Evolutionary conservation across 108 stramenopile genomes (phyloP).

Genomic region (Pseudonitzschia multiseries): DNA sequence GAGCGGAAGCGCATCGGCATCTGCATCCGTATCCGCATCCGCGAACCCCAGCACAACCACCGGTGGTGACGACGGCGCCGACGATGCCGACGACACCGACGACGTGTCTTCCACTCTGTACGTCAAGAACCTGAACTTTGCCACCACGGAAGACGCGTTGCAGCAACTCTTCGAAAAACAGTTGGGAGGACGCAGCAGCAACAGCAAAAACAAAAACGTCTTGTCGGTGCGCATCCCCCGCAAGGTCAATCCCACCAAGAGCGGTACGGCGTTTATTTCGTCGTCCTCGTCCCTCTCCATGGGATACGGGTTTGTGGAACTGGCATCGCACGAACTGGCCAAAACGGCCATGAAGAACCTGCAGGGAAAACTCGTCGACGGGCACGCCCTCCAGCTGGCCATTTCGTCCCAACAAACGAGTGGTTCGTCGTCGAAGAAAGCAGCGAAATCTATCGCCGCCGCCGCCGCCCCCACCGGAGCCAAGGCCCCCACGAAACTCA

Average conservation of each 20-base stretch:
- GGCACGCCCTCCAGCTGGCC: conserved; percentile 87
- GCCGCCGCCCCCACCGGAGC: conserved; percentile 14
- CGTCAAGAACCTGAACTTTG: conserved; percentile 96
- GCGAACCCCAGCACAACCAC: background rate
- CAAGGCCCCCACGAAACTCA: conserved; percentile 80
- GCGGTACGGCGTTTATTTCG: too few relatives aligned
- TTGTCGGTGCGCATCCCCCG: conserved; percentile 88
- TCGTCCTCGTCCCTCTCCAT: conserved; percentile 58
- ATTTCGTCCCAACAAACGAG: conserved; percentile 74
- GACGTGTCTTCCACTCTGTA: conserved; percentile 67
- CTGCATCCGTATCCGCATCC: too few relatives aligned
- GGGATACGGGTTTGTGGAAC: conserved; percentile 99
- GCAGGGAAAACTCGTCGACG: conserved; percentile 89
- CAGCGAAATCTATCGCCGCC: conserved; percentile 2
- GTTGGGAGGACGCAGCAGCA: too few relatives aligned
- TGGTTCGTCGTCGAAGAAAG: too few relatives aligned
- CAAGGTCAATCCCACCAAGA: conserved; percentile 66
- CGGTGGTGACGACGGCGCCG: conserved; percentile 15
- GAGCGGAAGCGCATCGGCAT: background rate
- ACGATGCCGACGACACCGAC: conserved; percentile 5
- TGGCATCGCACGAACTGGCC: conserved; percentile 63
- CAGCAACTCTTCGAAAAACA: conserved; percentile 57
- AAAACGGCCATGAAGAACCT: conserved; percentile 75
- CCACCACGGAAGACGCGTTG: conserved; percentile 81
- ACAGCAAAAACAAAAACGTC: too few relatives aligned